phyloP scores from a whole-genome alignment of 805 yeast species.

The Saturnispora zaruensis region DNA sequence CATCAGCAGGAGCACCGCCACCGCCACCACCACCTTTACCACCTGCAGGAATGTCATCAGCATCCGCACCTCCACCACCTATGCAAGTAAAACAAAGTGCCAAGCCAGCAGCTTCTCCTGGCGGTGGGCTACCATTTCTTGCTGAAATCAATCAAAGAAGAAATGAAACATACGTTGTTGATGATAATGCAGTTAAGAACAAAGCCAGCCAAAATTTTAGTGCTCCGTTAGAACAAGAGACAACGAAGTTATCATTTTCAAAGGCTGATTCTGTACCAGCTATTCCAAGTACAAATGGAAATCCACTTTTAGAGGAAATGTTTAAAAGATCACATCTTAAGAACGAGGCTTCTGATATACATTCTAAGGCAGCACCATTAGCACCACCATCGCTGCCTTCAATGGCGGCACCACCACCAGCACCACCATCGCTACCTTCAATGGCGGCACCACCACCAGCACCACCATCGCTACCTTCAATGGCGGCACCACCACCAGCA shows the following conservation, averaged over 20 bases:
- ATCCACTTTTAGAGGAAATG: too few relatives aligned
- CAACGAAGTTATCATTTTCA: conserved; percentile 11
- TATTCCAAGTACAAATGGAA: too few relatives aligned
- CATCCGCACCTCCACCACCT: conserved; percentile 19
- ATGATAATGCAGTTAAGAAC: conserved; percentile 20
- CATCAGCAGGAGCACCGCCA: conserved; percentile 18
- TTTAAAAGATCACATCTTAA: background rate
- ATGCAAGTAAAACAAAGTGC: conserved; percentile 8
- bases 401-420: conserved; percentile 16
- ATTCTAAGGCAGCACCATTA: conserved; percentile 21
- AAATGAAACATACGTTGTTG: conserved; percentile 43
- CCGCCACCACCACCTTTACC: conserved; percentile 17
- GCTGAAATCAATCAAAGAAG: conserved; percentile 51
- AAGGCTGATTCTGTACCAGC: conserved; percentile 3
- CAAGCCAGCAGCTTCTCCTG: conserved; percentile 15
- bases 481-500: conserved; percentile 18
- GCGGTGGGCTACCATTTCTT: conserved; percentile 46
- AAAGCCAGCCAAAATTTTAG: conserved; percentile 20
- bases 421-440: conserved; percentile 19
- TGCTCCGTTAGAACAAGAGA: conserved; percentile 17
- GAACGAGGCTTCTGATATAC: conserved; percentile 15
- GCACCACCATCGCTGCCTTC: conserved; percentile 15
- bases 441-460: conserved; percentile 1
- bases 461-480: conserved; percentile 6
- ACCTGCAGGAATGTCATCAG: conserved; percentile 15